These are phyloP conservation scores for Botrytis cinerea DNA, from an alignment of 2,329 filamentous ascomycete species.

Conservation along the genomic window DNA sequence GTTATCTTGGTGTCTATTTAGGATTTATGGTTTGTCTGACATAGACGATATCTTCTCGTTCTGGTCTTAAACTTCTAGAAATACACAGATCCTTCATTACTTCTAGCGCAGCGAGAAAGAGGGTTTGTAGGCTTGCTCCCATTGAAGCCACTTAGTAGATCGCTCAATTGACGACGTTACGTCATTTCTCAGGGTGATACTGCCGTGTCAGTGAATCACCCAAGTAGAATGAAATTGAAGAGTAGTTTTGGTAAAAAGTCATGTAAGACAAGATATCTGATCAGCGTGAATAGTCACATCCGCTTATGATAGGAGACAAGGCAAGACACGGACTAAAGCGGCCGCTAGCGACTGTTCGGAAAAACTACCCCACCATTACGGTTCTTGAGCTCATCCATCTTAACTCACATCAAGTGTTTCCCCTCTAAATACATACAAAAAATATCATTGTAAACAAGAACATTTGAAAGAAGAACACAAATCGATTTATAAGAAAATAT, in stretches of 20 bases:
- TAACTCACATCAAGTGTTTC: not conserved
- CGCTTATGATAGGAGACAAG: not conserved
- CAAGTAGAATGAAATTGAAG: not conserved
- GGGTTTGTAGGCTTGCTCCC: not conserved
- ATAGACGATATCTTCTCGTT: not conserved
- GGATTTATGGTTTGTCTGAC: not conserved
- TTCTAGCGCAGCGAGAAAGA: conserved; percentile 9
- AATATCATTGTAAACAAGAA: not conserved
- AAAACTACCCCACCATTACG: conserved; percentile 23
- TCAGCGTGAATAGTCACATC: not conserved
- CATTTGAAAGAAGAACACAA: no score
- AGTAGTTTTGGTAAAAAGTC: not conserved
- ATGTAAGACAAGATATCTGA: not conserved
- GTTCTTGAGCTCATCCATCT: conserved; percentile 1
- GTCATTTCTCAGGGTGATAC: no score
- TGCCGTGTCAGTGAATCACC: not conserved
- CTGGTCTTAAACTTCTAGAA: not conserved
- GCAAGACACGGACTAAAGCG: not conserved
- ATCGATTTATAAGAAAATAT: conserved; percentile 28
- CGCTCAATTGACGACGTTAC: no score
- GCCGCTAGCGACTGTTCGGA: conserved; percentile 2
- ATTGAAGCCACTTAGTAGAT: not conserved
- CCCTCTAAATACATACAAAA: conserved; percentile 1
- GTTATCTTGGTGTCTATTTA: not conserved
- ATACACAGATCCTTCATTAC: not conserved